These are phyloP conservation scores for Pseudoturritis turrita DNA, from an alignment of 345 rosid genomes.

Conservation along the genomic window DNA sequence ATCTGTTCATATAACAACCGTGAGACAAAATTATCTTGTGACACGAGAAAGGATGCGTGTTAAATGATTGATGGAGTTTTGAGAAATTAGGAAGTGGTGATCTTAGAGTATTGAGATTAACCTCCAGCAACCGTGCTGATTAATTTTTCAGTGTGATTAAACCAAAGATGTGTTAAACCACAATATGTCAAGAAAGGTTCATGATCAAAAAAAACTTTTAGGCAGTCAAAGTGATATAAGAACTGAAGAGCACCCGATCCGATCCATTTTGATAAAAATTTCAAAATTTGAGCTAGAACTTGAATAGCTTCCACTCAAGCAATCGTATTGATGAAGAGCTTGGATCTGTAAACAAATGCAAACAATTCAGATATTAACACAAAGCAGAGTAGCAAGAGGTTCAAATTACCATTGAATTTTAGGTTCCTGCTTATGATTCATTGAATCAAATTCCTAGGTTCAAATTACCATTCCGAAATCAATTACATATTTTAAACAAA, in stretches of 20 bases:
- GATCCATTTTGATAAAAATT: slow-evolving; percentile 34
- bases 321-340: no score
- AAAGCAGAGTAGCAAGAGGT: no score
- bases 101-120: slow-evolving; percentile 20
- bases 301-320: slow-evolving; percentile 40
- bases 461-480: no score
- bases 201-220: background rate
- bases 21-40: background rate
- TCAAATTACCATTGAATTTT: no score
- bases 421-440: no score
- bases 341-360: no score
- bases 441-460: no score
- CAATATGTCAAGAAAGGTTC: slow-evolving; percentile 47
- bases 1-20: slow-evolving; percentile 34
- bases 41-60: background rate
- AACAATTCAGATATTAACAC: no score
- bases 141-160: slow-evolving; percentile 48
- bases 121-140: slow-evolving; percentile 42
- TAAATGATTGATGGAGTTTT: background rate
- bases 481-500: no score
- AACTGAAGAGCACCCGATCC: slow-evolving; percentile 41
- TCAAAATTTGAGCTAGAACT: slow-evolving; percentile 39
- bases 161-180: slow-evolving; percentile 57
- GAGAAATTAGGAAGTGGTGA: slow-evolving; percentile 4
- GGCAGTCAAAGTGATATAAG: background rate